Evolutionary conservation across 176 grass and related monocot genomes (phyloP), one percentile per base, ranked within the genome.

Genomic region (Dendrocalamus sinicus): DNA sequence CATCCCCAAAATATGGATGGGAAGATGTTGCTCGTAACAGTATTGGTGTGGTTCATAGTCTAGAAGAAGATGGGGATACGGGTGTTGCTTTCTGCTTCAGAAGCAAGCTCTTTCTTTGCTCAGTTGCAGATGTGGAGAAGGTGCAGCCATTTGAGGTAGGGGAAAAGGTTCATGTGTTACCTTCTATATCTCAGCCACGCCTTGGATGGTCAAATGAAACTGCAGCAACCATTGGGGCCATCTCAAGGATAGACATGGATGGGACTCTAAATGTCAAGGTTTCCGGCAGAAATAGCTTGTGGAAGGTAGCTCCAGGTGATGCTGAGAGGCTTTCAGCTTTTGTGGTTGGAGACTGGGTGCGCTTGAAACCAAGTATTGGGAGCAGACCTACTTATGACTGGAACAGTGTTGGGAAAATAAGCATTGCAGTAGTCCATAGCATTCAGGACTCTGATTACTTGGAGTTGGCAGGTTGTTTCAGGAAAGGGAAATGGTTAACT

Each of bases 241-340:
- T 99, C 83, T 81, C 88, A 76, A 90, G 90, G 76, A 96, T 99
- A 81, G 97, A 99, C 72, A 96, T 99, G 97, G 94, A 99, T 91
- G 97, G 97, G 45, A 99, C 92, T 64, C 69, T 99, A 80, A 99
- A 99, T 89, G 92, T 99, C 61, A 93, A 90, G 85, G 97, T 99
- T 88, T 92, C 97, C 17, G 94, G 97, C 30, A 94, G 97, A 84
- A 99, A 84, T 65, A 91, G 80, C 69, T 88, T 96, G 79, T 99
- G 97, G 97, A 99, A 96, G 89, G 97, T 99, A 51, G 97, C 94
- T 84, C 97, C 97, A 83, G 97, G 97, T 85, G 97, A 99, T n/a
- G 92, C 94, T 35, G 97, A 99, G 89, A 94, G 92, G 81, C 94
- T 99, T 74, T 96, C 94, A 69, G 97, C 93, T 80, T 99, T 96